These are phyloP conservation scores for Bryoerythrophyllum caledonicum DNA, from an alignment of 225 moss, liverwort and hornwort genomes.

Conservation along the genomic window DNA sequence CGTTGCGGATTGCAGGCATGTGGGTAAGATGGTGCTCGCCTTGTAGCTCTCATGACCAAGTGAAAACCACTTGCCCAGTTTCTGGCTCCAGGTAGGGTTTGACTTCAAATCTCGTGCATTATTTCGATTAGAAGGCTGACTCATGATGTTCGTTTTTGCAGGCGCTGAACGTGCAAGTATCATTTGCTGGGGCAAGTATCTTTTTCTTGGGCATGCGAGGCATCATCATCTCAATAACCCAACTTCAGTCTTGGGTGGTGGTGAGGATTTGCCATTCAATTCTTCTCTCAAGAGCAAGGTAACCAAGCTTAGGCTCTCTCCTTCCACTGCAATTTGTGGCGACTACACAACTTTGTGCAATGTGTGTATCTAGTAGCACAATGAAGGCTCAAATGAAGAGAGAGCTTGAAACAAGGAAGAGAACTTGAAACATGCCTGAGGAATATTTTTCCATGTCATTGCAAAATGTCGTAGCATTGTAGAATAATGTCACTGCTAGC, in stretches of 20 bases:
- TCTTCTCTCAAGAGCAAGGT: no score
- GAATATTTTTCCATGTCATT: not conserved
- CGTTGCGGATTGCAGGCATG: no score
- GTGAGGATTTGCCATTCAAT: not conserved
- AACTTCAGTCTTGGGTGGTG: not conserved
- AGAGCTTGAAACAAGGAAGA: not conserved
- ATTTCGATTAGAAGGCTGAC: no score
- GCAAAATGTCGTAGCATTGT: not conserved
- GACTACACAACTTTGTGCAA: not conserved
- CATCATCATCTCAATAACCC: not conserved
- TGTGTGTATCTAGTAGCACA: not conserved
- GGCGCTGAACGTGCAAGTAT: no score
- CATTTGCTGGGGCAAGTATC: no score
- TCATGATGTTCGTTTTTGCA: no score
- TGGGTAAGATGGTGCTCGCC: no score
- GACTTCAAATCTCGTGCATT: no score
- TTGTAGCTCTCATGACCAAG: no score
- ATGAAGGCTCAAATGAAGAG: not conserved
- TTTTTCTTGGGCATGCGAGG: not conserved
- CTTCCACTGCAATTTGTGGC: slow-evolving; percentile 1
- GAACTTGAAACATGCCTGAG: not conserved
- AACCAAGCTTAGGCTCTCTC: not conserved
- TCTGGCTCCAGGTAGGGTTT: no score
- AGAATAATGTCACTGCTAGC: not conserved
- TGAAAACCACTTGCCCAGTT: no score